phyloP scores from a whole-genome alignment of 768 basidiomycete genomes.

The Pisolithus orientalis region DNA sequence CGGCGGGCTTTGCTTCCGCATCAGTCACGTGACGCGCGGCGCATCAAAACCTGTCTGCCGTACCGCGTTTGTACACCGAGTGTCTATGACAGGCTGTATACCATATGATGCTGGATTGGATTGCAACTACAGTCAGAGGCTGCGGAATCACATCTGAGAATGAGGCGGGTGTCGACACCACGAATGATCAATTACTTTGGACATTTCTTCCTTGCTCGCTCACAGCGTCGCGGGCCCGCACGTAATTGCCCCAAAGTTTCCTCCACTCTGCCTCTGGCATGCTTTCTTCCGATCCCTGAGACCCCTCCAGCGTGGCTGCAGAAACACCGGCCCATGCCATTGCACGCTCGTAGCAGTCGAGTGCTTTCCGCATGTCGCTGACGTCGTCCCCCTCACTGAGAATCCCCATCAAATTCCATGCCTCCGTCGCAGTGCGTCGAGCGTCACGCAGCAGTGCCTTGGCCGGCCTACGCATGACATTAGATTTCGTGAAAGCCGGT shows the following conservation, averaged over 20 bases:
- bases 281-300: slow-evolving; percentile 42
- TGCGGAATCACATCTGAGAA: background rate
- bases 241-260: slow-evolving; percentile 54
- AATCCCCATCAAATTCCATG: slow-evolving; percentile 70
- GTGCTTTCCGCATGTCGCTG: slow-evolving; percentile 33
- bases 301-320: slow-evolving; percentile 29
- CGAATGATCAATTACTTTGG: background rate
- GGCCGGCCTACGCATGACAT: slow-evolving; percentile 49
- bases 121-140: background rate
- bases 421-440: slow-evolving; percentile 62
- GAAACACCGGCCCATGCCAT: slow-evolving; percentile 58
- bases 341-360: slow-evolving; percentile 65
- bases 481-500: slow-evolving; percentile 39
- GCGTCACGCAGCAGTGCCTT: slow-evolving; percentile 58
- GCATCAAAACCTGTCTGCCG: too few species aligned
- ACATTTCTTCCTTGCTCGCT: slow-evolving; percentile 4
- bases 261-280: slow-evolving; percentile 58
- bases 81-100: too few species aligned
- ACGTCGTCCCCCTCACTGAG: slow-evolving; percentile 42
- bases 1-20: background rate
- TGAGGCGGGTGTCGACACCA: background rate
- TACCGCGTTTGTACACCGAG: too few species aligned
- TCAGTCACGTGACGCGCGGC: background rate
- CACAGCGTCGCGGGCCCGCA: slow-evolving; percentile 36
- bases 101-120: too few species aligned